phyloP scores from a whole-genome alignment of 2,329 filamentous ascomycete genomes.

The Pestalotiopsis sp. region DNA sequence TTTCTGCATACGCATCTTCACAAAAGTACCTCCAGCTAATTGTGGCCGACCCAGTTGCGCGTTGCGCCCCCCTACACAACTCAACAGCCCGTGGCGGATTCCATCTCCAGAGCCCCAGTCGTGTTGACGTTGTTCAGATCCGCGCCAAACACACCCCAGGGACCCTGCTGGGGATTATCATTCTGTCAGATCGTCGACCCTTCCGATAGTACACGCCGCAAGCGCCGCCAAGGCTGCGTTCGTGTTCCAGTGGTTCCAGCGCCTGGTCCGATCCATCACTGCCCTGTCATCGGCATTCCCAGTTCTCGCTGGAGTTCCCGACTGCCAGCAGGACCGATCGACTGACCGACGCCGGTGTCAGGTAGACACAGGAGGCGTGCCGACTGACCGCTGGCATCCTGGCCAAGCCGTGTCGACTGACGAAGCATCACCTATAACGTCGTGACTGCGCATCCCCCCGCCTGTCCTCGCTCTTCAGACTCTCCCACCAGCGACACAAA shows the following conservation, averaged over 20 bases:
- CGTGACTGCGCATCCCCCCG: not conserved
- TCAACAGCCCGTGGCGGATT: not conserved
- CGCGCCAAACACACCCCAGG: not conserved
- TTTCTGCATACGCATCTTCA: not conserved
- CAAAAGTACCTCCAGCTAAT: slow-evolving; percentile 3
- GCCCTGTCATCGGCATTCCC: not conserved
- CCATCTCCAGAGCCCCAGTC: not conserved
- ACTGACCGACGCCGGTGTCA: slow-evolving; percentile 6
- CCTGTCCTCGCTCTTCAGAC: not conserved
- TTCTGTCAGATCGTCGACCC: slow-evolving; percentile 7
- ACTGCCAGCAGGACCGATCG: not conserved
- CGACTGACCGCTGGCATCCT: not conserved
- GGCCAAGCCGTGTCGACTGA: not conserved
- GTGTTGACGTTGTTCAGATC: not conserved
- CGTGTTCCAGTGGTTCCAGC: not conserved
- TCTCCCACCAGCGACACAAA: not conserved
- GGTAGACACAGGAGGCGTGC: not conserved
- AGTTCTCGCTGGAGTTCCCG: not conserved
- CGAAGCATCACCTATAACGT: not conserved
- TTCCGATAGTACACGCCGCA: not conserved
- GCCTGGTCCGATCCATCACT: not conserved
- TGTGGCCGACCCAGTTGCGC: slow-evolving; percentile 1
- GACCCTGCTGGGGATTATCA: not conserved
- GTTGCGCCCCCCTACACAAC: not conserved
- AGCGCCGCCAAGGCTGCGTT: not conserved